Evolutionary conservation across 495 filamentous ascomycete species (phyloP), one percentile per base, ranked within the genome.

Genomic region (Podospora appendiculata): DNA sequence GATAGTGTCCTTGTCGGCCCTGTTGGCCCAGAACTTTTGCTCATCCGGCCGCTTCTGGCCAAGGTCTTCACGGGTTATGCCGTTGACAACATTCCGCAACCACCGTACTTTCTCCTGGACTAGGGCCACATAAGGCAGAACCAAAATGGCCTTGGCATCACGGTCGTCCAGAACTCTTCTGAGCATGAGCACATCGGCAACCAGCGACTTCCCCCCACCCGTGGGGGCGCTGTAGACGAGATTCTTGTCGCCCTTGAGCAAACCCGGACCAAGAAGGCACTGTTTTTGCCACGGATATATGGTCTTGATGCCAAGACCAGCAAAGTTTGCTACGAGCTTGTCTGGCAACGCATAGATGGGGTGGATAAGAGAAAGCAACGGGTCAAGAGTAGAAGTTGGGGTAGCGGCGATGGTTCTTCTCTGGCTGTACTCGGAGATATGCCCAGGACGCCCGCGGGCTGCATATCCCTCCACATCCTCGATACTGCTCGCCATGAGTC

Each of bases 271-370:
- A 36, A 87, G 66, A 14, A 92, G 70, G 61, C 88, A 93, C 32
- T 83, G 81, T n/a, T 85, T 83, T 66, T 92, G 88, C 88, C 88
- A 92, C 3, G 84, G 81, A 59, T 91, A 91, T 53, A 91, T 90
- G 50, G 67, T 75, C 19, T 69, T 75, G 41, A 92, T 83, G 6
- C 87, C 86, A 33, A 83, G 66, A 0, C 68, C 64, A 13, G 73
- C 74, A 56, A 91, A 81, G 60, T 90, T 90, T 19, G 70, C 66
- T 3, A 88, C 80, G 3, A 90, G 69, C 4, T 74, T 57, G 4
- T 66, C 56, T 32, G 84, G 80, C 16, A 93, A 69, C 4, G 76
- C 81, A 68, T 90, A 93, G 45, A 68, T 71, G 1, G 76, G 74
- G 60, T 90, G 80, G 3, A 78, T 72, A 40, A 90, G 69, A 3